Percentiles rank a stretch among this genome's conserved stretches.
These are phyloP conservation scores for Talaromyces adpressus DNA, from an alignment of 495 filamentous ascomycete species.

Conservation along the genomic window DNA sequence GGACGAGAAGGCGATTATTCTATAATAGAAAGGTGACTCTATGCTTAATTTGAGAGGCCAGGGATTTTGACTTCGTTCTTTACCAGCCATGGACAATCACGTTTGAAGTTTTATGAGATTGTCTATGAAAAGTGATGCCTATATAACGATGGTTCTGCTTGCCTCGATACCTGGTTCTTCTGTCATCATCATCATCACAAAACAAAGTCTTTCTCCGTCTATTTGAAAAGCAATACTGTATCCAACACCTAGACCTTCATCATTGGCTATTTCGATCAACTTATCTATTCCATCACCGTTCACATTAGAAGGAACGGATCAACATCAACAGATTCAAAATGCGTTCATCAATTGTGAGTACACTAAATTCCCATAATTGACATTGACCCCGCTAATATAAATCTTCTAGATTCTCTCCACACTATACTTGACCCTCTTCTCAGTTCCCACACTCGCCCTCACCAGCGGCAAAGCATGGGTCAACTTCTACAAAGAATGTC, in stretches of 20 bases:
- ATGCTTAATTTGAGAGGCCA: not conserved
- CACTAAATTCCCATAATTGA: not conserved
- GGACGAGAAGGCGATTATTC: not conserved
- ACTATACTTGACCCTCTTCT: constrained; percentile 14
- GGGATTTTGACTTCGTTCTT: not conserved
- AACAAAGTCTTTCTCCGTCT: not conserved
- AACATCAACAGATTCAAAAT: not conserved
- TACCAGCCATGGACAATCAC: constrained; percentile 7
- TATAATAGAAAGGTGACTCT: not conserved
- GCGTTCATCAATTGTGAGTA: not conserved
- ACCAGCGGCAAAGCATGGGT: constrained; percentile 25
- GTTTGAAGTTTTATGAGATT: not conserved
- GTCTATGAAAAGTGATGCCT: not conserved
- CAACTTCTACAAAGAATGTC: constrained; percentile 32
- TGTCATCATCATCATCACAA: not conserved
- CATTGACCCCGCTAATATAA: not conserved
- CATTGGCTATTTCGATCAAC: not conserved
- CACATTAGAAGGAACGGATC: not conserved
- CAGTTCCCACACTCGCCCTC: constrained; percentile 17
- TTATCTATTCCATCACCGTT: not conserved
- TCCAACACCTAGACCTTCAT: not conserved
- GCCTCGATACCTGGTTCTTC: not conserved
- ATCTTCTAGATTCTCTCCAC: constrained; percentile 13
- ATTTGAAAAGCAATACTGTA: not conserved
- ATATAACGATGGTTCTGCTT: not conserved